A percentile compares a stretch with the other conserved stretches of the same genome.
These are phyloP conservation scores for Hamigera avellanea DNA, from an alignment of 495 filamentous ascomycete genomes.

Conservation along the genomic window DNA sequence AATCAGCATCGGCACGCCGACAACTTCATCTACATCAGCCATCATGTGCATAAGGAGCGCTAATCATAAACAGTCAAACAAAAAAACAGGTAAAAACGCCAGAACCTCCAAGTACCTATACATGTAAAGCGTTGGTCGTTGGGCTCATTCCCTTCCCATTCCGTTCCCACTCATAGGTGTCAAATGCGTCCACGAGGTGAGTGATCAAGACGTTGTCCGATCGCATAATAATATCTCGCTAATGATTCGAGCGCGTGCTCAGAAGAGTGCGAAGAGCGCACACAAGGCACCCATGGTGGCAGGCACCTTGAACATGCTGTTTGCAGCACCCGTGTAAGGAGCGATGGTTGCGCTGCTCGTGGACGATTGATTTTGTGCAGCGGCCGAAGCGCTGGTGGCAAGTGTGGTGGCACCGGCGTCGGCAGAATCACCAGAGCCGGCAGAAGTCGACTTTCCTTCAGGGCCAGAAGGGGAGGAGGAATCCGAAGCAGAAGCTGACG, in stretches of 20 bases:
- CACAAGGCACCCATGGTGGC: slow-evolving; percentile 8
- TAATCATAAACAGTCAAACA: too few relatives aligned
- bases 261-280: slow-evolving; percentile 13
- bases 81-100: too few relatives aligned
- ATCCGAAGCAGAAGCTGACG: slow-evolving; percentile 31
- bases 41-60: too few relatives aligned
- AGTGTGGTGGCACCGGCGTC: not conserved
- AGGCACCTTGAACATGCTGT: slow-evolving; percentile 3
- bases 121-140: too few relatives aligned
- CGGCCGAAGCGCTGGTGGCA: not conserved
- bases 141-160: too few relatives aligned
- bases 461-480: slow-evolving; percentile 34
- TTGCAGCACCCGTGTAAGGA: slow-evolving; percentile 9
- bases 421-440: too few relatives aligned
- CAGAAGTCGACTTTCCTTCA: slow-evolving; percentile 15
- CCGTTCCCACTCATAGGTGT: too few relatives aligned
- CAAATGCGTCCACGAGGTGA: too few relatives aligned
- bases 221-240: not conserved
- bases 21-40: too few relatives aligned
- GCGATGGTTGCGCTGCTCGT: slow-evolving; percentile 5
- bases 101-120: too few relatives aligned
- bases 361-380: slow-evolving; percentile 1
- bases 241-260: not conserved
- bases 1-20: too few relatives aligned
- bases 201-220: not conserved